Percentiles rank a stretch among this genome's conserved stretches.
phyloP scores from a whole-genome alignment of 2,329 filamentous ascomycete species.

The Aureobasidium namibiae region DNA sequence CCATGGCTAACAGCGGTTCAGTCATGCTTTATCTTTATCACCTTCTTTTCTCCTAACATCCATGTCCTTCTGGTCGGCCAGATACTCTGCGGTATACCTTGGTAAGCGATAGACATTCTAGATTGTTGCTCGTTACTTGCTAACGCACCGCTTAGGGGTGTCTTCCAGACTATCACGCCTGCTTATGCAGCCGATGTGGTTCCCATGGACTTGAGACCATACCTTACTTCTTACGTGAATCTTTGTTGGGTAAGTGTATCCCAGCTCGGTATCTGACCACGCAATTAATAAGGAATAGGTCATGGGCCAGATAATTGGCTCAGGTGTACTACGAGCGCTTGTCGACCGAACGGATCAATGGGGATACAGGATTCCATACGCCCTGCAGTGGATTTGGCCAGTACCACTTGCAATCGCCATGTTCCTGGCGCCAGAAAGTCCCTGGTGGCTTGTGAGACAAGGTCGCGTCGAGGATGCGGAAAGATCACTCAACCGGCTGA shows the following conservation, averaged over 20 bases:
- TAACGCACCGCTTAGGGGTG: slow-evolving; percentile 13
- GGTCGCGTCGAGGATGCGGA: slow-evolving; percentile 29
- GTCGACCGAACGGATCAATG: slow-evolving; percentile 20
- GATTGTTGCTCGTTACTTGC: not conserved
- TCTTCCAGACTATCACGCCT: slow-evolving; percentile 30
- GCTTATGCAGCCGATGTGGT: slow-evolving; percentile 62
- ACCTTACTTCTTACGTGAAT: slow-evolving; percentile 53
- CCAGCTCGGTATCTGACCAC: not conserved
- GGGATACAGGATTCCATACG: slow-evolving; percentile 35
- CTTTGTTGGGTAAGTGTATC: slow-evolving; percentile 45
- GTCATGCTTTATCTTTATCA: slow-evolving; percentile 14
- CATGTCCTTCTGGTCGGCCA: slow-evolving; percentile 27
- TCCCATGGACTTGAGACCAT: slow-evolving; percentile 48
- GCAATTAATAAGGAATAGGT: not conserved
- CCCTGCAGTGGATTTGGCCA: slow-evolving; percentile 35
- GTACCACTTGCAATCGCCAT: slow-evolving; percentile 22
- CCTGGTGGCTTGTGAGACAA: slow-evolving; percentile 33
- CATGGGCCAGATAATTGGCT: slow-evolving; percentile 50
- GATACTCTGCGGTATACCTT: slow-evolving; percentile 32
- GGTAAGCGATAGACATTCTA: not conserved
- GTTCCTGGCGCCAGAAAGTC: slow-evolving; percentile 26
- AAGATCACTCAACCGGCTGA: slow-evolving; percentile 24
- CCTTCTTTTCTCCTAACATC: slow-evolving; percentile 14
- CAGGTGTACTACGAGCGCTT: slow-evolving; percentile 26
- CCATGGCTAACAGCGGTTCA: not conserved